These are phyloP conservation scores for Ulota crispa DNA, from an alignment of 225 moss, liverwort and hornwort species.

Conservation along the genomic window DNA sequence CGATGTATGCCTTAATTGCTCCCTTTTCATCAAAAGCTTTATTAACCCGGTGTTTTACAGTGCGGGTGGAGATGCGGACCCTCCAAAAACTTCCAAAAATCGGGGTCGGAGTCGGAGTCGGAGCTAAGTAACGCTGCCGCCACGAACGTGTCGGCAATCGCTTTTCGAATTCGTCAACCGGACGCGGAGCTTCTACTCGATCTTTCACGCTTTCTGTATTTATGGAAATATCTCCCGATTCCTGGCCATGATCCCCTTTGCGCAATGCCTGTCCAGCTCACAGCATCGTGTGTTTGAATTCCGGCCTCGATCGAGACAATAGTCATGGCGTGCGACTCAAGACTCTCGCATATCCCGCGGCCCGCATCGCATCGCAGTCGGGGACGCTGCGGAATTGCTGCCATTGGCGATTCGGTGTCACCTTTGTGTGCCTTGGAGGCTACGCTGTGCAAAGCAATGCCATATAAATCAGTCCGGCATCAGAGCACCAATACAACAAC, in stretches of 20 bases:
- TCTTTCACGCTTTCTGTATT: not conserved
- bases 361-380: not conserved
- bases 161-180: not conserved
- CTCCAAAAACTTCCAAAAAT: no score
- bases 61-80: no score
- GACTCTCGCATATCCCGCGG: not conserved
- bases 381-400: not conserved
- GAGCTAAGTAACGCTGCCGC: not conserved
- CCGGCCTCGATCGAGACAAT: not conserved
- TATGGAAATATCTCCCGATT: not conserved
- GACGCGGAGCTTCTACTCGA: not conserved
- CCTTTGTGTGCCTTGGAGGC: slow-evolving; percentile 19
- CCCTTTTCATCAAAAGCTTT: no score
- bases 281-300: not conserved
- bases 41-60: no score
- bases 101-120: no score
- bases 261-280: not conserved
- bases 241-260: not conserved
- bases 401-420: slow-evolving; percentile 25
- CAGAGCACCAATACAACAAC: not conserved
- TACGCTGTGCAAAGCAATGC: slow-evolving; percentile 4
- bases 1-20: no score
- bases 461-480: not conserved
- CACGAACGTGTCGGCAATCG: not conserved
- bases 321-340: slow-evolving; percentile 31